Base-by-base conservation (phyloP, 108 stramenopile species). In the Seminavis robusta region DNA sequence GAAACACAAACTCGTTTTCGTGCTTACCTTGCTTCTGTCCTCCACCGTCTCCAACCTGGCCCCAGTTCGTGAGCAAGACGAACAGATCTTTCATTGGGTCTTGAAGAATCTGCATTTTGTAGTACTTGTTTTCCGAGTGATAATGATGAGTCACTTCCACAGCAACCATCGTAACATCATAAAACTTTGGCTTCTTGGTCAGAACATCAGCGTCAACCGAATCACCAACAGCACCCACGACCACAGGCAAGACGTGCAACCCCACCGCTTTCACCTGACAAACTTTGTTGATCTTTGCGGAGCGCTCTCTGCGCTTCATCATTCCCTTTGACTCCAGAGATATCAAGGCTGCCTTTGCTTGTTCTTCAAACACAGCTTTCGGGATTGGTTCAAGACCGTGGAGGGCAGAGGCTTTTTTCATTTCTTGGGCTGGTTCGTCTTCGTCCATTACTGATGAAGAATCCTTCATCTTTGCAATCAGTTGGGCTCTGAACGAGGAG, bases 21-120 rank as follows among this genome's bases (percentile, higher is more conserved):
- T n/a, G n/a, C n/a, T n/a, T n/a, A n/a, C n/a, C n/a, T 20, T 45
- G 44, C 44, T 45, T 45, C 16, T 45, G 44, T 45, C 44, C 44
- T 15, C 44, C 44, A 20, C 16, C 9, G 44, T 45, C 44, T n/a
- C 44, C 44, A 19, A 20, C 19, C 19, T n/a, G 9, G 17, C 44
- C 44, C 44, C 44, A 45, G 44, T 45, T 45, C 16, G 44, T 45
- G 17, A 45, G 15, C 7, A 45, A 16, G 16, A 45, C 44, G 16
- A 45, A 45, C 17, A 45, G 16, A 8, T 17, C 19, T 16, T 45
- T 45, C 17, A 45, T 17, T n/a, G 44, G 44, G 16, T 45, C 44
- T 16, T 45, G 13, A 20, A 45, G 7, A 16, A 45, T 17, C 16
- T 45, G 44, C 44, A 45, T 45, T 20, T 45, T 45, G 44, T 45